These are phyloP conservation scores for Eucalyptus sp. DNA, from an alignment of 345 rosid species.

Conservation along the genomic window DNA sequence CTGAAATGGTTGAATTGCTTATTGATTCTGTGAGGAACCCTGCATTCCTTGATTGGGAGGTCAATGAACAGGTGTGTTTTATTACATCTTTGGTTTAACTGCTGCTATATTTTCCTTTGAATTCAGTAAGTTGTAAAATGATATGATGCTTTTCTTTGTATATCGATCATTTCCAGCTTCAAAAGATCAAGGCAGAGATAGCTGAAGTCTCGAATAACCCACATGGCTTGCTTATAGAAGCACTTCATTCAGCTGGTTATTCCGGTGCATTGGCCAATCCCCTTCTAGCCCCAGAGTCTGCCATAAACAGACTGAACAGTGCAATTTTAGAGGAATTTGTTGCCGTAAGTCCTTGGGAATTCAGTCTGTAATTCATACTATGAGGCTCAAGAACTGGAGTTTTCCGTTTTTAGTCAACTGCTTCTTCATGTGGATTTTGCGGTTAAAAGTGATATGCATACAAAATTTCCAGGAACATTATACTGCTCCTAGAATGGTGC, in stretches of 20 bases:
- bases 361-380: not conserved
- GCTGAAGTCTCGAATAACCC: conserved; percentile 60
- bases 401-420: not conserved
- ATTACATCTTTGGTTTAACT: not conserved
- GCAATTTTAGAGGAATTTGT: conserved; percentile 63
- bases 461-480: conserved; percentile 54
- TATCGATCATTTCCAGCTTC: conserved; percentile 28
- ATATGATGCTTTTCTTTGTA: not conserved
- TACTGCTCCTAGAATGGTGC: conserved; percentile 70
- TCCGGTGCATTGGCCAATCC: conserved; percentile 87
- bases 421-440: not conserved
- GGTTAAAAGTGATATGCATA: not conserved
- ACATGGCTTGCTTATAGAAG: conserved; percentile 68
- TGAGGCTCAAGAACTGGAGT: not conserved
- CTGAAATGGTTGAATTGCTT: conserved; percentile 87
- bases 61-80: conserved; percentile 54
- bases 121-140: not conserved
- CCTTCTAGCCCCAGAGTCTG: conserved; percentile 72
- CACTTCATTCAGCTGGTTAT: conserved; percentile 79
- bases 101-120: not conserved
- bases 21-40: conserved; percentile 85
- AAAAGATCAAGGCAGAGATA: conserved; percentile 57
- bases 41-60: conserved; percentile 88
- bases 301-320: conserved; percentile 38
- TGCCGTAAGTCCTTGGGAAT: conserved; percentile 31